Conservation (phyloP, 1,284 basidiomycete species). For the Ganoderma lucidum region DNA sequence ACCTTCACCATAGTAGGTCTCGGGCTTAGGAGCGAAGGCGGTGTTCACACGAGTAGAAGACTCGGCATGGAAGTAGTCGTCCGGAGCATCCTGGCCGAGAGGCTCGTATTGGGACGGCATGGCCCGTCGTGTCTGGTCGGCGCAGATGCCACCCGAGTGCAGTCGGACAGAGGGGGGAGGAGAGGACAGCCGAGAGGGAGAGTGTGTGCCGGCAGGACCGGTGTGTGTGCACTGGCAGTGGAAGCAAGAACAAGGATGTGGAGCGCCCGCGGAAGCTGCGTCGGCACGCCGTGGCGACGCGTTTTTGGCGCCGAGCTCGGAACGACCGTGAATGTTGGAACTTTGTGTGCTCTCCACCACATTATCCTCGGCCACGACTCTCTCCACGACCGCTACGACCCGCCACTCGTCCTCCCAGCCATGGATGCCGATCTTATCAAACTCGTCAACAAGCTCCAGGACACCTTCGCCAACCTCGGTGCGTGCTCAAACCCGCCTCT, state of each 20-base stretch:
- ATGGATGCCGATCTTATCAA: slow-evolving; percentile 97
- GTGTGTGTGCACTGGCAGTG: slow-evolving; percentile 1
- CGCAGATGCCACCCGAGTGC: neutral
- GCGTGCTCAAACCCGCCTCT: slow-evolving; percentile 39
- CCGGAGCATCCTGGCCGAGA: slow-evolving; percentile 30
- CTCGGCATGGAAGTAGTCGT: slow-evolving; percentile 23
- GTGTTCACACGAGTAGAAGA: slow-evolving; percentile 15
- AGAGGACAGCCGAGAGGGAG: neutral
- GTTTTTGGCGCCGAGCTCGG: slow-evolving; percentile 28
- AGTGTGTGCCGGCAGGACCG: slow-evolving; percentile 4
- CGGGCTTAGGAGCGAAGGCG: slow-evolving; percentile 35
- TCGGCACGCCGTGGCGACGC: slow-evolving; percentile 33
- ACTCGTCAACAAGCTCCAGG: slow-evolving; percentile 96
- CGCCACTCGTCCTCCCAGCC: slow-evolving; percentile 38
- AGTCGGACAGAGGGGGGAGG: neutral
- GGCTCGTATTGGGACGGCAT: slow-evolving; percentile 37
- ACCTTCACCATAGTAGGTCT: slow-evolving; percentile 73
- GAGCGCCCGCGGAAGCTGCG: slow-evolving; percentile 22
- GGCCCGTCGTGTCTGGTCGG: slow-evolving; percentile 16
- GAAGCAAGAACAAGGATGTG: neutral
- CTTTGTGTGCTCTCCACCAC: slow-evolving; percentile 4
- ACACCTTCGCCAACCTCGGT: slow-evolving; percentile 86
- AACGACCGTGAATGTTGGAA: neutral
- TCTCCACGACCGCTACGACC: slow-evolving; percentile 30
- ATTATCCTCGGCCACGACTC: slow-evolving; percentile 18